Evolutionary conservation across 2,329 filamentous ascomycete genomes (phyloP), one percentile per base, ranked within the genome.

Genomic region (Claviceps pusilla): DNA sequence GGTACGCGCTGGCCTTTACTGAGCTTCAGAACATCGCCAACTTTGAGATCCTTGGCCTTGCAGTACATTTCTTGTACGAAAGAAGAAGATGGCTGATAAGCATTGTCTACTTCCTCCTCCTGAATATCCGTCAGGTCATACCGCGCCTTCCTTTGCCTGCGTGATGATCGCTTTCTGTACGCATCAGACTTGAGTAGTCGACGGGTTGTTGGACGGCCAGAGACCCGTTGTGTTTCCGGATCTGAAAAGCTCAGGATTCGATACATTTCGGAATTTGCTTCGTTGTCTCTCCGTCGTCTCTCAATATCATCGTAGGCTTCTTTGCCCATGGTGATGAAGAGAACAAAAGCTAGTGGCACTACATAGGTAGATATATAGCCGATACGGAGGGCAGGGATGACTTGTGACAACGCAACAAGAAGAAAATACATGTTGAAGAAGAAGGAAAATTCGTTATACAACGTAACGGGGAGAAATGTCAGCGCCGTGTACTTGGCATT

Each of bases 361-460:
- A 97, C 83, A 63, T 98, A 98, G 1, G 93, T 97, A 35, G 87
- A 87, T 57, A 98, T 78, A 68, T 96, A 97, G 54, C 93, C 93
- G 60, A 98, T 96, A 54, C 89, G 82, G 54, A 98, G 72, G 28
- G 87, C 80, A 4, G 89, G 90, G 63, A 98, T 90, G 47, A 89
- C 84, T 70, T 98, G 93, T 42, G 91, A 97, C 51, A 97, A 71
- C 7, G 93, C 94, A 51, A 98, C 93, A 31, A 97, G 82, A 54
- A 98, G 76, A 68, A 98, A 98, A 68, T 98, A 98, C 76, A 97
- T 88, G 77, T 98, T 98, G 77, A 98, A 95, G 72, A 98, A 98
- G 74, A 97, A 98, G 56, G 91, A 96, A 68, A 98, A 98, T 66
- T 98, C 93, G 71, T 97, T 97, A 71, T 96, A 98, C 28, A 98